These are phyloP conservation scores for Takashimella koratensis DNA, from an alignment of 1,284 basidiomycete species.

Conservation along the genomic window DNA sequence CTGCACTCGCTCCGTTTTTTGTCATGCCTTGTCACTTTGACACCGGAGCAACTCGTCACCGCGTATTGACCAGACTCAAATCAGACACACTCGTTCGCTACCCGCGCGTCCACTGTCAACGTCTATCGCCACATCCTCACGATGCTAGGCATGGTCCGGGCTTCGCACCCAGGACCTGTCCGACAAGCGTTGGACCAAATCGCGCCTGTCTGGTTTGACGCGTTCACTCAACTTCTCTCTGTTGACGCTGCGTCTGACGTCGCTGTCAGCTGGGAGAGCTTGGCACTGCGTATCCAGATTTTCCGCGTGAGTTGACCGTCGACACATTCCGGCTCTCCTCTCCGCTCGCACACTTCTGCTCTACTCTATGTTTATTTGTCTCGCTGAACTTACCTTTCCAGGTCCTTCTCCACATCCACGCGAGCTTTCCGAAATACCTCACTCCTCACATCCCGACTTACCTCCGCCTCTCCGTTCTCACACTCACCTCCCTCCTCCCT, in stretches of 20 bases:
- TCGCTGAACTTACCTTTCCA: constrained; percentile 7
- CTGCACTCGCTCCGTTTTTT: too few relatives aligned
- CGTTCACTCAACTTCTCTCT: constrained; percentile 72
- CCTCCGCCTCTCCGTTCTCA: constrained; percentile 60
- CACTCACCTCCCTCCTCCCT: constrained; percentile 64
- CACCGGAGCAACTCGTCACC: too few relatives aligned
- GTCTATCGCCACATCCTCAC: constrained; percentile 89
- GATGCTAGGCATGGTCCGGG: constrained; percentile 90
- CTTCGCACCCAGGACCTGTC: constrained; percentile 79
- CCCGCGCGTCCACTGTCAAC: constrained; percentile 75
- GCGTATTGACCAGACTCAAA: too few relatives aligned
- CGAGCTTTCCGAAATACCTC: constrained; percentile 68
- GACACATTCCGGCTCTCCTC: constrained; percentile 4
- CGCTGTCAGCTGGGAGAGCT: constrained; percentile 66
- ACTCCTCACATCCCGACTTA: constrained; percentile 60
- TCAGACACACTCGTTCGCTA: constrained; percentile 70
- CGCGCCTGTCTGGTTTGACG: constrained; percentile 82
- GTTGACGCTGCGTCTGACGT: constrained; percentile 63
- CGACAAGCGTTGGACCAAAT: constrained; percentile 76
- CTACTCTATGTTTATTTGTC: background rate
- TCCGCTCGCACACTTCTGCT: constrained; percentile 13
- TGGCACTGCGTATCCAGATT: constrained; percentile 71
- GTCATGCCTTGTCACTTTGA: too few relatives aligned
- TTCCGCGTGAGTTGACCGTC: constrained; percentile 69
- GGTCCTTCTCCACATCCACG: constrained; percentile 72